Evolutionary conservation across 129 eudicot genomes (phyloP), one percentile per base, ranked within the genome.

Genomic region (Erigeron canadensis): DNA sequence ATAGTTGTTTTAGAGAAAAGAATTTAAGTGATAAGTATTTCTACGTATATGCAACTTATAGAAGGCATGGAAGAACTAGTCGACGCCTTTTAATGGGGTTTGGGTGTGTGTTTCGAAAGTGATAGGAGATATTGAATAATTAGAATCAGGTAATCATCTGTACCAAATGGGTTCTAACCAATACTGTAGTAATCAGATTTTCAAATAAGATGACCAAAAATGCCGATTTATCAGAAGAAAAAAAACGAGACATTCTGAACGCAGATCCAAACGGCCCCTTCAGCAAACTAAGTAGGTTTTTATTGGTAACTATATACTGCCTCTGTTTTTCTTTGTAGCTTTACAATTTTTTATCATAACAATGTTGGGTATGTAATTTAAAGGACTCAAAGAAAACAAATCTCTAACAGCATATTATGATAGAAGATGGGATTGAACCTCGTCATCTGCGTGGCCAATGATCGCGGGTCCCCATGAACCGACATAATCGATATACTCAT

Each of bases 401-500:
- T 28, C 3, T 28, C 34, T 28, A 28, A 28, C 34, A 28, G 23
- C 10, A 53, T 53, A 53, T 17, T n/a, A 53, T 1, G 58, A 53
- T 53, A 53, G 23, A 53, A 2, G 56, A 21, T 3, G 18, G 9
- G 4, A 60, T 60, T 15, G 19, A 60, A 94, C 98, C 98, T 85
- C 88, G 63, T 93, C 98, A 63, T 93, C 95, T 9, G 92, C 96
- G 48, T 93, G 98, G 63, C 96, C 98, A 79, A 89, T 93, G 56
- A 89, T 93, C 48, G 95, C 96, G 0, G 96, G 98, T 19, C 98
- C 98, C 98, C 96, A 89, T 0, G 95, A 93, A 79, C 98, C 96
- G 47, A 93, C 98, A 43, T 89, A 93, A 74, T 93, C 98, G 17
- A 93, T 89, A 56, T 93, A 93, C 77, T 93, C 90, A 63, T 93